A percentile compares a stretch with the other conserved stretches of the same genome.
phyloP scores from a whole-genome alignment of 768 basidiomycete genomes.

The Hysterangium stoloniferum region DNA sequence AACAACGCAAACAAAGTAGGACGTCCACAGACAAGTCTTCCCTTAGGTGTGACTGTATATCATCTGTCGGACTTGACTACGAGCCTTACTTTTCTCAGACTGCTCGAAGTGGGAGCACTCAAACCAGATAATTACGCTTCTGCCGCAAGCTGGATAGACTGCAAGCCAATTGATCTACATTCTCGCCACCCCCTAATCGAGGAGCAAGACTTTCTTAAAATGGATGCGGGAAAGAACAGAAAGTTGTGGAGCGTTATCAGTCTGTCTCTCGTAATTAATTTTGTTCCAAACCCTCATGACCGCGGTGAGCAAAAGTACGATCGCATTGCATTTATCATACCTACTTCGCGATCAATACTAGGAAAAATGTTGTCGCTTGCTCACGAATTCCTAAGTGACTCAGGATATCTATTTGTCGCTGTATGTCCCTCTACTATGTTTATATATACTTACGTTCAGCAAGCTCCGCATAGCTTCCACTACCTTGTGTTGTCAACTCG shows the following conservation, averaged over 20 bases:
- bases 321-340: background rate
- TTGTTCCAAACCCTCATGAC: constrained; percentile 65
- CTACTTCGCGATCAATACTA: constrained; percentile 24
- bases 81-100: constrained; percentile 31
- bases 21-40: constrained; percentile 18
- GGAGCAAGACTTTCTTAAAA: constrained; percentile 79
- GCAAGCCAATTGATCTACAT: constrained; percentile 73
- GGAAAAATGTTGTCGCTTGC: constrained; percentile 67
- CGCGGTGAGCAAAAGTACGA: constrained; percentile 46
- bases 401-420: constrained; percentile 62
- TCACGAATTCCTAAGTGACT: constrained; percentile 42
- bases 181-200: constrained; percentile 73
- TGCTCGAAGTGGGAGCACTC: constrained; percentile 86
- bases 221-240: constrained; percentile 43
- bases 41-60: background rate
- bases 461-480: constrained; percentile 54
- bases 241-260: constrained; percentile 73
- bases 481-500: constrained; percentile 80
- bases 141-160: constrained; percentile 63
- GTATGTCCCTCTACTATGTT: constrained; percentile 33
- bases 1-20: constrained; percentile 28
- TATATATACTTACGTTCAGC: background rate
- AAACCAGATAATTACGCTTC: constrained; percentile 72
- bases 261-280: constrained; percentile 85
- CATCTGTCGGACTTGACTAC: background rate